Evolutionary conservation across 2,329 filamentous ascomycete species (phyloP), one percentile per base, ranked within the genome.

Genomic region (Verticillium albo-atrum): DNA sequence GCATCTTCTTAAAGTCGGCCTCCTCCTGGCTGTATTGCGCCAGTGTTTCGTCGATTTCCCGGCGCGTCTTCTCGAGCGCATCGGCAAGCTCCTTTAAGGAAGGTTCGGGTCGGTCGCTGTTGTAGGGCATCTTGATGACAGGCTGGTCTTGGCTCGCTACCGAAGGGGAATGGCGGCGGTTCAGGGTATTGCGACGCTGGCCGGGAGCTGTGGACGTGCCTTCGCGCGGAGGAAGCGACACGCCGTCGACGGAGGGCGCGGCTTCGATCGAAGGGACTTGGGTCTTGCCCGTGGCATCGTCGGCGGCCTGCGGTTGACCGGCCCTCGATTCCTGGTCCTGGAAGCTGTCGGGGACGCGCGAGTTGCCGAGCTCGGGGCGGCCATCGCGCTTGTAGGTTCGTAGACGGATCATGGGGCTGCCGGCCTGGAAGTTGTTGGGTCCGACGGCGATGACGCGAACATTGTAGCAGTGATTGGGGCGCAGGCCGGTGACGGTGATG

Each of bases 401-500:
- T 58, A 99, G 80, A 58, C 95, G 89, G 64, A 98, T 88, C 37
- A 96, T 86, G 5, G 87, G 83, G 72, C 95, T 97, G 37, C 91
- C 90, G 1, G 93, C 92, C 70, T 96, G 92, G 68, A 98, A 98
- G 73, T 95, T 96, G 66, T 93, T 92, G 30, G 89, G 86, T 55
- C 94, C 96, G 58, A 97, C 89, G 42, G 94, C 92, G 66, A 97
- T 90, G 58, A 98, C 91, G 61, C 94, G 89, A 28, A 99, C 88
- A 65, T 96, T 96, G 76, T 98, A 98, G 68, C 93, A 96, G 68
- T 91, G 90, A 64, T 89, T 88, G 0, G 95, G 92, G 67, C 89
- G 88, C 7, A 99, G 81, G 42, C 93, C 92, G 32, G 90, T 92
- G 58, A 99, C 92, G 53, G 91, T 93, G 57, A 97, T 92, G n/a